Evolutionary conservation across 495 filamentous ascomycete species (phyloP), one percentile per base, ranked within the genome.

Genomic region (Talaromyces ruber): DNA sequence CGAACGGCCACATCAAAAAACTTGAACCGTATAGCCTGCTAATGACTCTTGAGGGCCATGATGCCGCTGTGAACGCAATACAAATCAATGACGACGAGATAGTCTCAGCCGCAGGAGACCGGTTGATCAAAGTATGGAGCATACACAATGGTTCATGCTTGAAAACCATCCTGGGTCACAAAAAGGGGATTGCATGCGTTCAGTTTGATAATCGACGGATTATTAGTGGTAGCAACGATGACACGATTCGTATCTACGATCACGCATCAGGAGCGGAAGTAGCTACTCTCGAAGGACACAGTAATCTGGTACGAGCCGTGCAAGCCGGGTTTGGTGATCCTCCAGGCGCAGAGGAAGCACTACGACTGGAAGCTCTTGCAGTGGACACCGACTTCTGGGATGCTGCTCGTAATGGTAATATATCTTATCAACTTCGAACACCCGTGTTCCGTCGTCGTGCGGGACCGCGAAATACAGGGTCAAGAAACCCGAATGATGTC

Each of bases 181-280:
- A 83, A 61, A 99, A 98, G 72, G 94, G 94, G 18, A 98, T 99
- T 68, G 94, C 94, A 16, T 99, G 94, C 73, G 91, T 99, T 21
- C 93, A 98, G 72, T 97, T 90, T 66, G 94, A 99, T 72, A 92
- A 91, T n/a, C 86, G 89, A n/a, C 85, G 93, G 3, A 96, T 99
- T 59, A 91, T 99, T 52, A 95, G 89, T 64, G 94, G 94, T 2
- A 96, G 92, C 72, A 96, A 91, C 67, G 94, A 99, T 71, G 89
- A 94, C 66, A 91, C 92, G 12, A 91, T 98, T 30, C 91, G 94
- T 54, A 92, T 99, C 39, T 99, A 93, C 67, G 94, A 98, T 71
- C 82, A 88, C 34, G 79, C 83, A 54, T 89, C 91, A 0, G 88
- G 88, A 22, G 86, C 91, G 5, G 92, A 98, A 71, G 89, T 97